Percentiles rank a stretch among this genome's conserved stretches.
Evolutionary conservation across 2,329 filamentous ascomycete species (phyloP).

Genomic region (Neurospora crassa): DNA sequence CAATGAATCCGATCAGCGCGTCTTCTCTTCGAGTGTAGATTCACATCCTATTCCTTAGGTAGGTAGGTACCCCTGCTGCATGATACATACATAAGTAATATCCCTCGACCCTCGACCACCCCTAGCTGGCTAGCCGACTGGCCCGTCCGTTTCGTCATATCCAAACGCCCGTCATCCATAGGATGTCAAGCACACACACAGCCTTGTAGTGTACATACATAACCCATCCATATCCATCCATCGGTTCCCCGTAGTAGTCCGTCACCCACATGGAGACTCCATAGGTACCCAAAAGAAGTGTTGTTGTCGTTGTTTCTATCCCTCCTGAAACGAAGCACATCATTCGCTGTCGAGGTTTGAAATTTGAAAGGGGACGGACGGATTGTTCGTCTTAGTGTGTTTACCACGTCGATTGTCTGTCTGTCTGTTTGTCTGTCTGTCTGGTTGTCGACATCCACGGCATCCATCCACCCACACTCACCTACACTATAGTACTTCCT

Average conservation of each 20-base stretch:
- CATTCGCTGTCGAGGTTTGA: neutral
- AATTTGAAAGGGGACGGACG: neutral
- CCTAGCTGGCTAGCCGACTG: too few species aligned
- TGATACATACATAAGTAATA: neutral
- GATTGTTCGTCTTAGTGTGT: neutral
- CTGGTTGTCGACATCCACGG: too few species aligned
- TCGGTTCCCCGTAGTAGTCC: neutral
- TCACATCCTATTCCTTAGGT: neutral
- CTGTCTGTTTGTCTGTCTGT: too few species aligned
- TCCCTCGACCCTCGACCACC: too few species aligned
- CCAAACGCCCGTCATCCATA: neutral
- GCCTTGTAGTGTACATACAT: too few species aligned
- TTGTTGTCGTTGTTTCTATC: neutral
- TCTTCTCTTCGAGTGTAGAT: too few species aligned
- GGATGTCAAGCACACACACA: neutral
- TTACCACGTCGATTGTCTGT: neutral
- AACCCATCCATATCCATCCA: neutral
- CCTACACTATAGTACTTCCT: too few species aligned
- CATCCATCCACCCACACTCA: too few species aligned
- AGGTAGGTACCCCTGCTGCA: neutral
- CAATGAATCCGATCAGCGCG: too few species aligned
- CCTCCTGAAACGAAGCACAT: neutral
- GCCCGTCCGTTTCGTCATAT: neutral
- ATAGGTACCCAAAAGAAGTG: too few species aligned
- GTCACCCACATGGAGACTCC: neutral